Base-by-base conservation (phyloP, 2,329 filamentous ascomycete genomes). In the Apiospora phragmitis region DNA sequence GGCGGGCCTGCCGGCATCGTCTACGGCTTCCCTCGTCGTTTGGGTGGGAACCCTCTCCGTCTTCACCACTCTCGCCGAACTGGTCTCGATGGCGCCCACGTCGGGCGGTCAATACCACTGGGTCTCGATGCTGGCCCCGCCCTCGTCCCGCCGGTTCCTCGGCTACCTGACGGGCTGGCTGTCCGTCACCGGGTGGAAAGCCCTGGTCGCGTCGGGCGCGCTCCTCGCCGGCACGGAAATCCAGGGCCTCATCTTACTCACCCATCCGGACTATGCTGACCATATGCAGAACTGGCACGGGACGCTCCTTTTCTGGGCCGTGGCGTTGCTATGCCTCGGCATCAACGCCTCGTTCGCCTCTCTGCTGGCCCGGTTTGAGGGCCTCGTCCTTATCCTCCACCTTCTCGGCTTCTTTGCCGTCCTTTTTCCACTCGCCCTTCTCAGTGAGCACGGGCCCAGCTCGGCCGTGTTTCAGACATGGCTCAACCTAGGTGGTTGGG, bases 11-110 rank as follows among this genome's bases (percentile, higher is more conserved):
- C 84, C 1, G 85, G 86, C 5, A 77, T 86, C 8, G 76, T 88
- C 12, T 88, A 86, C 73, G 85, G 85, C n/a, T 66, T 88, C 84
- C 77, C 81, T 88, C 42, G 83, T 88, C 65, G 83, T 85, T 24
- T 87, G 85, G 84, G 74, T 79, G 24, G 84, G 83, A 0, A 87
- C 84, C 0, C 74, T 88, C 69, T 84, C 80, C 0, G 80, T 74
- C 4, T 86, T 85, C 72, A 83, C 81, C 0, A 83, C 84, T 21
- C 82, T 86, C 62, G 82, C 81, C 1, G 85, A 87, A 72, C 74
- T 85, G 45, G 83, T 81, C 0, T 85, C 83, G 5, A 83, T 86
- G 80, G 80, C 74, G 11, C 75, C 72, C 5, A 74, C 71, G 0
- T 74, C 76, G 2, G 75, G 73, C 8, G 74, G 76, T 0, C 75